Conservation (phyloP, 352 stramenopile species). For the Phytophthora pini region DNA sequence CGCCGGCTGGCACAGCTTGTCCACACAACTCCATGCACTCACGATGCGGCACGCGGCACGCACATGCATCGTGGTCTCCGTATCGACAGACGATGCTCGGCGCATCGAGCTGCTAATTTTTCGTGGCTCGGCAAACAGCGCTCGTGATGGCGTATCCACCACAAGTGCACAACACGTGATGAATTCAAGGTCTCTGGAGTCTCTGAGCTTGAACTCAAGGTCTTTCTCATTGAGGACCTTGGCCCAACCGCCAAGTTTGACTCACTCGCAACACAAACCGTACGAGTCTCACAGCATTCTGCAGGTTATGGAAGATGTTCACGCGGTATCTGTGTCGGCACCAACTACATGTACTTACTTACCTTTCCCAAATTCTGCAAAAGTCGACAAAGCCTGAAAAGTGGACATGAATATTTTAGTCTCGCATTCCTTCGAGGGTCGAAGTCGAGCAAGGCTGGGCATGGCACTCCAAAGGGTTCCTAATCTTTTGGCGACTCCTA, state of each 20-base stretch:
- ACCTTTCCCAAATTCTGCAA: neutral
- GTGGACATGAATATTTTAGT: neutral
- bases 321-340: neutral
- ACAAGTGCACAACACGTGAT: constrained; percentile 18
- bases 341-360: neutral
- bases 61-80: constrained; percentile 2
- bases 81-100: constrained; percentile 24
- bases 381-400: neutral
- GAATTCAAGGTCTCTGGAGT: constrained; percentile 16
- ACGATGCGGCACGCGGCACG: constrained; percentile 12
- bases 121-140: constrained; percentile 14
- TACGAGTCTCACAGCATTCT: neutral
- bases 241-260: constrained; percentile 1
- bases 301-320: neutral
- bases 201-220: too few species aligned
- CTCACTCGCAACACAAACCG: neutral
- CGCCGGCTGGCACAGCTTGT: constrained; percentile 25
- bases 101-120: constrained; percentile 19
- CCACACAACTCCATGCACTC: constrained; percentile 16
- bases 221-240: too few species aligned
- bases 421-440: too few species aligned
- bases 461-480: neutral
- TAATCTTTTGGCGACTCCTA: constrained; percentile 1
- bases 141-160: constrained; percentile 10
- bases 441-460: neutral